Conservation (phyloP, 345 rosid genomes). For the Clausena lansium region DNA sequence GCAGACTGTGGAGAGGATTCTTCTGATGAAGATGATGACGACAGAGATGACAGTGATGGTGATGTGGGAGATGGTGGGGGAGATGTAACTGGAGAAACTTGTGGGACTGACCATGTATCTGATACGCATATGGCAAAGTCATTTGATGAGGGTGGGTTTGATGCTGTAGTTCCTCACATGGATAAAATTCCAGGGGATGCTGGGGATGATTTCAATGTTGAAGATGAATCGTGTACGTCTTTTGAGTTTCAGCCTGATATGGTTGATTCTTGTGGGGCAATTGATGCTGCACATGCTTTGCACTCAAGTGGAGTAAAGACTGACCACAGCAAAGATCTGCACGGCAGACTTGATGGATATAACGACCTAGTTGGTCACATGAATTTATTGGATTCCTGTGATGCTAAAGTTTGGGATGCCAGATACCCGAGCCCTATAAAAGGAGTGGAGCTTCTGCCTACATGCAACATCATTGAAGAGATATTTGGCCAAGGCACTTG, state of each 20-base stretch:
- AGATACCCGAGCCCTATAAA: conserved; percentile 30
- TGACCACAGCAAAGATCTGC: conserved; percentile 16
- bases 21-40: conserved; percentile 15
- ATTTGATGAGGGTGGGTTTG: conserved; percentile 13
- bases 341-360: conserved; percentile 31
- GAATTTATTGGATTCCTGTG: conserved; percentile 42
- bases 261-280: conserved; percentile 16
- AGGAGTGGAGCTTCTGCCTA: conserved; percentile 52
- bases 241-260: conserved; percentile 39
- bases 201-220: conserved; percentile 26
- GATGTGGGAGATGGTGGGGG: conserved; percentile 16
- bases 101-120: conserved; percentile 11
- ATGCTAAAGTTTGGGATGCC: conserved; percentile 42
- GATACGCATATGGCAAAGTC: neutral
- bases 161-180: conserved; percentile 16
- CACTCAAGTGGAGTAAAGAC: conserved; percentile 16
- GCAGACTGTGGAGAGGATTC: conserved; percentile 21
- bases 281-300: conserved; percentile 9
- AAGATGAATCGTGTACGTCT: conserved; percentile 48
- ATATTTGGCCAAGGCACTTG: conserved; percentile 48
- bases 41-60: conserved; percentile 28
- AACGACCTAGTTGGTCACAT: conserved; percentile 33
- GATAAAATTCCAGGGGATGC: conserved; percentile 20
- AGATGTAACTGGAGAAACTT: conserved; percentile 3
- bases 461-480: conserved; percentile 57